Conservation (phyloP, 176 grass and related monocot genomes). For the Eleusine indica region DNA sequence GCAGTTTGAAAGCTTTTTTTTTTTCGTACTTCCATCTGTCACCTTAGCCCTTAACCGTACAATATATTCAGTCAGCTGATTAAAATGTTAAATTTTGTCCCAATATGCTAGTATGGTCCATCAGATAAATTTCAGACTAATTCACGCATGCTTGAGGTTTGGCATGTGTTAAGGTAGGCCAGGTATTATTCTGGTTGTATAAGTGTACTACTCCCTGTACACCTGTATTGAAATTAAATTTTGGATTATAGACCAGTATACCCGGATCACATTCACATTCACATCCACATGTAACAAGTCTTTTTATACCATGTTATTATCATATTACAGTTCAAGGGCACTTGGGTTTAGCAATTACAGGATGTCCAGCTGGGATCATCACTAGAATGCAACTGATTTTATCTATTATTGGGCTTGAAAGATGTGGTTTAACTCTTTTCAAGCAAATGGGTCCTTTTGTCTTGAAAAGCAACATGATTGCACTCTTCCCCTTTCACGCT, state of each 20-base stretch:
- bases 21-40: not conserved
- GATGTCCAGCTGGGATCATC: not conserved
- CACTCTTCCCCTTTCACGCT: constrained; percentile 9
- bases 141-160: not conserved
- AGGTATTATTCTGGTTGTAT: not conserved
- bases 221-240: not conserved
- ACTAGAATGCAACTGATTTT: not conserved
- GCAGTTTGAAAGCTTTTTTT: not conserved
- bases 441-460: constrained; percentile 12
- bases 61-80: not conserved
- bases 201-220: not conserved
- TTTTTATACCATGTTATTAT: not conserved
- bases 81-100: not conserved
- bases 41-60: not conserved
- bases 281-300: not conserved
- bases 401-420: constrained; percentile 8
- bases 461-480: constrained; percentile 27
- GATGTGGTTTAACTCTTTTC: constrained; percentile 5
- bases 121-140: not conserved
- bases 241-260: not conserved
- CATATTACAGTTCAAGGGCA: not conserved
- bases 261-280: not conserved
- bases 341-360: not conserved
- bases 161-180: not conserved
- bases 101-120: not conserved